Evolutionary conservation across 805 yeast genomes (phyloP), one percentile per base, ranked within the genome.

Genomic region (Starmerella tilneyi): DNA sequence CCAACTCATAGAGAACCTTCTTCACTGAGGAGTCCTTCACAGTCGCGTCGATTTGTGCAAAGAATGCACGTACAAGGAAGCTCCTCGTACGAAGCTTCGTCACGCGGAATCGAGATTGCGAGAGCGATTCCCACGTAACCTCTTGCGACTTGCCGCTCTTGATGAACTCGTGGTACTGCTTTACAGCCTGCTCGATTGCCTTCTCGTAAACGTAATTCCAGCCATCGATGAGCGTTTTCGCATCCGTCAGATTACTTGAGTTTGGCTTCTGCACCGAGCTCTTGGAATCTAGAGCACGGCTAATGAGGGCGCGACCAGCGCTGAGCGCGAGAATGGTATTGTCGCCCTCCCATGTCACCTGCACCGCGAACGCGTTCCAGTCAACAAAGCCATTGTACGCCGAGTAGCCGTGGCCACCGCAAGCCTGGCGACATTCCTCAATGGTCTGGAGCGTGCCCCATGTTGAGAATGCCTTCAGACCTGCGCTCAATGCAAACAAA

Each of bases 321-420:
- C 85, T 79, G 64, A 84, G 76, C 2, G 86, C 82, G 52, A 88
- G 71, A 35, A 88, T 81, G 58, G 79, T 86, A 69, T 88, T 88
- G 64, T 88, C 96, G 64, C 96, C 96, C 69, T 88, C 96, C 96
- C 96, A 88, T 16, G 96, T 88, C 65, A 95, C 86, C 67, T 88
- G 96, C 32, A 88, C 96, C n/a, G 83, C 95, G 22, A 48, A 48
- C 11, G 52, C 49, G 19, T 30, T 48, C 84, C 94, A 89, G 63
- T 88, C 96, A 51, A 74, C 74, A 61, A 88, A 83, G 2, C 88
- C 94, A 53, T 84, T 77, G 65, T 88, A 88, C n/a, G 86, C 77
- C 20, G 94, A 84, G 66, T 88, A 88, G 32, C 96, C 96, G 64
- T 84, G 95, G 26, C 96, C 96, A 62, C 96, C 96, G 65, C 95